A percentile compares a stretch with the other conserved stretches of the same genome.
phyloP scores from a whole-genome alignment of 2,329 filamentous ascomycete genomes.

The Aspergillus nomiae region DNA sequence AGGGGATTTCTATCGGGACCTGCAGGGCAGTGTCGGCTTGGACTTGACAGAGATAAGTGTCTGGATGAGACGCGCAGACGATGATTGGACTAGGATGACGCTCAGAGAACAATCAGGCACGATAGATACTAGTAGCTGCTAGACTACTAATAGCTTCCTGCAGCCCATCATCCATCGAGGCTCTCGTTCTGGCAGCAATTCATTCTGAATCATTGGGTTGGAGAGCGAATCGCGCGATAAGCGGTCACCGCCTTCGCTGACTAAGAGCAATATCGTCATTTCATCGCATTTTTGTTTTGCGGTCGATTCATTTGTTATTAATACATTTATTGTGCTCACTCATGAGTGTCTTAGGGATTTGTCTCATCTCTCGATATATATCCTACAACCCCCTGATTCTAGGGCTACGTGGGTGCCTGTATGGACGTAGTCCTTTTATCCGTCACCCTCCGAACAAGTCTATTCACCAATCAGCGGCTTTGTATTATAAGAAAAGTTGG shows the following conservation, averaged over 20 bases:
- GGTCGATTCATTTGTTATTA: neutral
- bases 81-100: slow-evolving; percentile 1
- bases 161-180: neutral
- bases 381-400: neutral
- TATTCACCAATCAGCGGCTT: neutral
- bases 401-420: neutral
- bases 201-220: neutral
- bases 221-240: slow-evolving; percentile 3
- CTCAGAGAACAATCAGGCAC: neutral
- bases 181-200: slow-evolving; percentile 2
- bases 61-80: too few species aligned
- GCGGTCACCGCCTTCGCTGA: slow-evolving; percentile 5
- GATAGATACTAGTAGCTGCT: slow-evolving; percentile 2
- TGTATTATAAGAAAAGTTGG: neutral
- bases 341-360: neutral
- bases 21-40: neutral
- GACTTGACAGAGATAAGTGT: slow-evolving; percentile 1
- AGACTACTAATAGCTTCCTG: slow-evolving; percentile 2
- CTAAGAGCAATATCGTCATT: neutral
- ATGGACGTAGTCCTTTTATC: neutral
- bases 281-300: neutral
- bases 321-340: neutral
- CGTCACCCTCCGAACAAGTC: neutral
- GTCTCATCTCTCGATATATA: neutral
- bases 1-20: slow-evolving; percentile 1